These are phyloP conservation scores for Sechiopsis laciniata DNA, from an alignment of 306 rosid genomes.

Conservation along the genomic window DNA sequence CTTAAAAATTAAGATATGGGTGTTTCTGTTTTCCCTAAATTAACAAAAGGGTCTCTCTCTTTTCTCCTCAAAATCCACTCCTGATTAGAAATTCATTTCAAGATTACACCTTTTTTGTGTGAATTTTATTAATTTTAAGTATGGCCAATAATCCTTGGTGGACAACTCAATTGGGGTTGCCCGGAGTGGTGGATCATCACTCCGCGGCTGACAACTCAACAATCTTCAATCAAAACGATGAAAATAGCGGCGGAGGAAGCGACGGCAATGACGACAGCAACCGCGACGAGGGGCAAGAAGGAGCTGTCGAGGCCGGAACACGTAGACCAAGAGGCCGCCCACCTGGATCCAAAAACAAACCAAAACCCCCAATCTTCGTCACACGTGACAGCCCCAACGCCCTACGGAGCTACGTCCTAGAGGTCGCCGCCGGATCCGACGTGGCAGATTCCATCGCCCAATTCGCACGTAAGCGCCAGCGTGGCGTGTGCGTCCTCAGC, in stretches of 20 bases:
- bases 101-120: neutral
- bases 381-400: constrained; percentile 88
- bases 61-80: neutral
- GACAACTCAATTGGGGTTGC: constrained; percentile 68
- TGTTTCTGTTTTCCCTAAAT: too few species aligned
- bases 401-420: constrained; percentile 83
- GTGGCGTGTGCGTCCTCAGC: constrained; percentile 90
- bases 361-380: constrained; percentile 85
- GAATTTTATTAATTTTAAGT: neutral
- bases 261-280: constrained; percentile 55
- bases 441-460: constrained; percentile 77
- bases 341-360: constrained; percentile 89
- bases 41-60: neutral
- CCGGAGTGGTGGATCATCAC: constrained; percentile 52
- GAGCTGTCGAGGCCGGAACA: constrained; percentile 66
- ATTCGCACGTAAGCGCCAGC: constrained; percentile 75
- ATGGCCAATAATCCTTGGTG: constrained; percentile 97
- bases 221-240: constrained; percentile 41
- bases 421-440: constrained; percentile 80
- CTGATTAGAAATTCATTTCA: too few species aligned
- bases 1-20: too few species aligned
- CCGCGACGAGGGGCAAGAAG: constrained; percentile 67
- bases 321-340: constrained; percentile 90
- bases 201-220: constrained; percentile 48
- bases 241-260: constrained; percentile 33